Evolutionary conservation across 1,139 yeast species (phyloP), one percentile per base, ranked within the genome.

Genomic region (Sugiyamaella grinbergsii): DNA sequence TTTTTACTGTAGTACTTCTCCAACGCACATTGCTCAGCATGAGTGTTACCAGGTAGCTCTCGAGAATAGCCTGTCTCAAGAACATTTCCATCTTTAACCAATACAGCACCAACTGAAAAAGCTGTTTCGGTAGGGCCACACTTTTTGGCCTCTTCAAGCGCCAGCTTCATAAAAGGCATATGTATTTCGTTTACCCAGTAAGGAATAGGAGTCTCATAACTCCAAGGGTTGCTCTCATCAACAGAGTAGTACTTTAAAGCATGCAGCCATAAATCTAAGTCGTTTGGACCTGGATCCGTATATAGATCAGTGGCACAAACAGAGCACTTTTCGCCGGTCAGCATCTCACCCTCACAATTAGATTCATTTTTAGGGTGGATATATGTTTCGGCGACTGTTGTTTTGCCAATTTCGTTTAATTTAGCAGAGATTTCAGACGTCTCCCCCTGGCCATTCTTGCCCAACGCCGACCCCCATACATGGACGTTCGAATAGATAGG

Each of bases 11-110:
- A 81, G 60, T 83, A 85, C 66, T 94, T 94, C 41, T 83, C 86
- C 52, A 94, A 68, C 0, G 97, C 97, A 72, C 95, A 85, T 64
- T 94, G 97, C 64, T 94, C 99, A 1, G 98, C 98, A 67, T 94
- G 99, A 0, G 99, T 94, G 65, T 94, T 94, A 0, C 98, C 98
- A 15, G 86, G 88, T 2, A 93, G 71, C 65, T 94, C 98, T 53
- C 98, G 75, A 0, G 98, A 88, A 62, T 80, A 87, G 0, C 99
- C 99, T 0, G 89, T 83, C 7, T 85, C 76, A 15, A 94, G 65
- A 0, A 93, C 73, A 49, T 78, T 66, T 7, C 85, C 87, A 47
- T 82, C 79, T 52, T 78, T 71, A 0, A 85, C 95, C 11, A 94
- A 70, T 0, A 90, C 83, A 1, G 97, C 95, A 2, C 99, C 99